Base-by-base conservation (phyloP, 768 basidiomycete species). In the Collybia nuda region DNA sequence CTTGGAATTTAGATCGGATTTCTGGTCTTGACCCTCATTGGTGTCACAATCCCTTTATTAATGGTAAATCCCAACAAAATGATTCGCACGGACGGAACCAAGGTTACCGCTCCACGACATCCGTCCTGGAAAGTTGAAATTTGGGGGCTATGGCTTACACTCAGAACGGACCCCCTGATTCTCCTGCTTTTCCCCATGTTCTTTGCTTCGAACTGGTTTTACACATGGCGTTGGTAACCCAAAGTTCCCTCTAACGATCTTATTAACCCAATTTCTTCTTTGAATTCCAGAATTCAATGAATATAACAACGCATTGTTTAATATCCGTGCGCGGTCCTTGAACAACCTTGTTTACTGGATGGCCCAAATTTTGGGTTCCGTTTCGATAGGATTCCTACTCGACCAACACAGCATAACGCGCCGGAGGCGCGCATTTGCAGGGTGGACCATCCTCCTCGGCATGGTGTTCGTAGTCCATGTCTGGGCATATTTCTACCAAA, bases 111-210 rank as follows among this genome's bases (percentile, higher is more conserved):
- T 3, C 71, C 74, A n/a, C 79, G 78, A 18, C 82, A 90, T 19
- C 84, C 88, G 14, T 86, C 87, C 2, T 92, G 90, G 89, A 87
- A 80, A 62, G 75, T 77, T n/a, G 90, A 93, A 64, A 69, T 93
- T 44, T 71, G 74, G 53, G 85, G 85, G 7, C 77, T 93, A 12
- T 90, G 77, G 66, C 56, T 85, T 28, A 80, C 86, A 2, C 71
- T 93, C 44, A 75, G 69, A 50, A 84, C 78, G 8, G 90, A 93
- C 60, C 88, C 87, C 0, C 71, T 77, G 68, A 82, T 93, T 57
- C 51, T 91, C 12, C 67, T 90, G 3, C 76, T 93, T 19, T 88
- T 93, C 73, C 91, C 91, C 9, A 88, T 93, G 85, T 92, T 92
- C 68, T 79, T 91, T 49, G 83, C 86, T 5, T 87, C 84, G 38